Percentiles rank a stretch among this genome's conserved stretches.
phyloP scores from a whole-genome alignment of 192 early-diverging fungal species.

The Chytriomyces hyalinus region DNA sequence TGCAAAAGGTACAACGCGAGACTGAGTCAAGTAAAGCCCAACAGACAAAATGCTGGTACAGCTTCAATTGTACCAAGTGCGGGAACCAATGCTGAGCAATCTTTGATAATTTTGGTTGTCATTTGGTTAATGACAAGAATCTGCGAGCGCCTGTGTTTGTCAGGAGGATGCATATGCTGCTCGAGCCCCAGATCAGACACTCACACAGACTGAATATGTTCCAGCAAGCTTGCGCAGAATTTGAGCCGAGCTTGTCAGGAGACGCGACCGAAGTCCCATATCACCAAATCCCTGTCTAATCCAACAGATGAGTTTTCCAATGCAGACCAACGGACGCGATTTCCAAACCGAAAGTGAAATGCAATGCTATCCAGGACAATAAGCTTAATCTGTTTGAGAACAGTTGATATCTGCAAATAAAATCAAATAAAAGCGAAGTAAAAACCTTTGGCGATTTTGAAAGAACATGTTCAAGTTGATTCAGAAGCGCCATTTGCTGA shows the following conservation, averaged over 20 bases:
- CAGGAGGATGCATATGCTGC: background rate
- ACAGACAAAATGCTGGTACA: background rate
- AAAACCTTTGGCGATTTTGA: constrained; percentile 21
- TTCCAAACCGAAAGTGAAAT: constrained; percentile 46
- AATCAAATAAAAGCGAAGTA: background rate
- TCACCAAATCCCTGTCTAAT: constrained; percentile 44
- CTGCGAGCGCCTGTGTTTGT: constrained; percentile 4
- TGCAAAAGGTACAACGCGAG: background rate
- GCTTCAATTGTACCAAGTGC: constrained; percentile 36
- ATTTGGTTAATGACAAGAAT: constrained; percentile 51
- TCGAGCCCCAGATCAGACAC: background rate
- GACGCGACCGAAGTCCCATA: constrained; percentile 43
- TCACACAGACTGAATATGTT: constrained; percentile 34
- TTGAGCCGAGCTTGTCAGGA: constrained; percentile 44
- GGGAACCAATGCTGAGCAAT: constrained; percentile 38
- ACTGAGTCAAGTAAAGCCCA: background rate
- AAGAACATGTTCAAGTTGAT: constrained; percentile 38
- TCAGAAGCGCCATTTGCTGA: constrained; percentile 40
- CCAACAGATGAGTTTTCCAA: background rate
- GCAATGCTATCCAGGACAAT: constrained; percentile 54
- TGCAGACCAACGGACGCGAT: background rate
- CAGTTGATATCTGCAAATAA: background rate
- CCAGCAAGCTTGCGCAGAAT: constrained; percentile 37
- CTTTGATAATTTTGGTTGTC: constrained; percentile 41
- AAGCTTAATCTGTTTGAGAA: constrained; percentile 40